Evolutionary conservation across 768 basidiomycete species (phyloP).

Genomic region (Leccinum variicolor): DNA sequence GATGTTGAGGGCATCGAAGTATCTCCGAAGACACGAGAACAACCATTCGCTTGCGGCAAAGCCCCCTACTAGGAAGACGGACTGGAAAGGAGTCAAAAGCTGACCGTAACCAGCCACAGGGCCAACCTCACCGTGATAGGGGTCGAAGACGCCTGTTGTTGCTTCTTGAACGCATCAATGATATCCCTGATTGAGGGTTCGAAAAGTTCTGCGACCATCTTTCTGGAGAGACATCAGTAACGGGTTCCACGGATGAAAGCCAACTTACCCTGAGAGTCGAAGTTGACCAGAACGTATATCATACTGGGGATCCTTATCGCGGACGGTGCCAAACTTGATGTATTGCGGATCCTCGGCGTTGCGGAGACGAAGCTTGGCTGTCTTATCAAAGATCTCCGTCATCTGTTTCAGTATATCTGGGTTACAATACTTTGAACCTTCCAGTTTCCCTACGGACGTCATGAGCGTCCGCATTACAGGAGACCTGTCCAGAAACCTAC

Average conservation of each 20-base stretch:
- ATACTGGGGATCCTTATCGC: constrained; percentile 36
- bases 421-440: constrained; percentile 29
- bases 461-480: not conserved
- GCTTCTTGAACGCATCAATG: constrained; percentile 33
- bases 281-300: constrained; percentile 40
- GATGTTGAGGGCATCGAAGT: constrained; percentile 37
- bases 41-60: constrained; percentile 52
- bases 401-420: constrained; percentile 36
- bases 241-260: not conserved
- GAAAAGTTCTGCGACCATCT: constrained; percentile 41
- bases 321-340: constrained; percentile 39
- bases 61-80: constrained; percentile 51
- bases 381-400: constrained; percentile 36
- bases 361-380: constrained; percentile 44
- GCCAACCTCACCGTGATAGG: constrained; percentile 30
- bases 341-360: constrained; percentile 36
- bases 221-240: constrained; percentile 21
- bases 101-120: not conserved
- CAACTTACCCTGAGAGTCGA: constrained; percentile 34
- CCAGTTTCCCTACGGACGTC: constrained; percentile 23
- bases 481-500: constrained; percentile 5
- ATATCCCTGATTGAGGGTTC: constrained; percentile 40
- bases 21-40: constrained; percentile 38
- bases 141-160: constrained; percentile 28
- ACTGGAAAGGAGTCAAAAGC: constrained; percentile 12